Evolutionary conservation across 345 rosid species (phyloP).

Genomic region (Gynandropsis gynandra): DNA sequence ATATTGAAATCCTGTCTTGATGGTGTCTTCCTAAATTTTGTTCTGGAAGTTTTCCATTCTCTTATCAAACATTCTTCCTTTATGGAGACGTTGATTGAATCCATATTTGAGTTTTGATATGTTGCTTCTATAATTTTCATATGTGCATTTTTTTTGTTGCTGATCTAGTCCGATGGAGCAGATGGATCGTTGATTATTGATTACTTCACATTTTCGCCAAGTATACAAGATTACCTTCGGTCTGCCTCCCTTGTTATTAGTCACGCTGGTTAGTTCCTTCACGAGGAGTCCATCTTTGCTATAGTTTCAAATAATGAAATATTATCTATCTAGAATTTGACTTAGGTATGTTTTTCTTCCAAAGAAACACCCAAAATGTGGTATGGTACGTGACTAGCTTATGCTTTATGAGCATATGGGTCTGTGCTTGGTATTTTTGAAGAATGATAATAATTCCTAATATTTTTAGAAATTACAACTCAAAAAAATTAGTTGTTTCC

Average conservation of each 20-base stretch:
- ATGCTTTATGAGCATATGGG: no score
- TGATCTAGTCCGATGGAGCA: constrained; percentile 45
- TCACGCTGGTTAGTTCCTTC: constrained; percentile 58
- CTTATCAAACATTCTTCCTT: neutral
- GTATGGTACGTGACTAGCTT: no score
- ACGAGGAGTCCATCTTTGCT: neutral
- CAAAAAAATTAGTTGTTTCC: no score
- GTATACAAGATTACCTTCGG: constrained; percentile 69
- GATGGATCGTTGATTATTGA: constrained; percentile 68
- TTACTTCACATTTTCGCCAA: constrained; percentile 81
- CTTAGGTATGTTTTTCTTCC: no score
- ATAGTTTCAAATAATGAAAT: neutral
- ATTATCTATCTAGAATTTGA: neutral
- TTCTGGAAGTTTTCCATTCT: neutral
- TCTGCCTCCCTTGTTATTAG: constrained; percentile 90
- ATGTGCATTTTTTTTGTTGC: neutral
- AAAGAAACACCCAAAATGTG: no score
- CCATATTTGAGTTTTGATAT: neutral
- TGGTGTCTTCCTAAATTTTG: neutral
- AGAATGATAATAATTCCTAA: no score
- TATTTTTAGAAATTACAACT: no score
- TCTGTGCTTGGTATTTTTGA: no score
- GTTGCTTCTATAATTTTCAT: neutral
- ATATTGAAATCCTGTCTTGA: no score
- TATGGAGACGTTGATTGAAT: neutral